Base-by-base conservation (phyloP, 805 yeast genomes). In the Candida rishiriensis region DNA sequence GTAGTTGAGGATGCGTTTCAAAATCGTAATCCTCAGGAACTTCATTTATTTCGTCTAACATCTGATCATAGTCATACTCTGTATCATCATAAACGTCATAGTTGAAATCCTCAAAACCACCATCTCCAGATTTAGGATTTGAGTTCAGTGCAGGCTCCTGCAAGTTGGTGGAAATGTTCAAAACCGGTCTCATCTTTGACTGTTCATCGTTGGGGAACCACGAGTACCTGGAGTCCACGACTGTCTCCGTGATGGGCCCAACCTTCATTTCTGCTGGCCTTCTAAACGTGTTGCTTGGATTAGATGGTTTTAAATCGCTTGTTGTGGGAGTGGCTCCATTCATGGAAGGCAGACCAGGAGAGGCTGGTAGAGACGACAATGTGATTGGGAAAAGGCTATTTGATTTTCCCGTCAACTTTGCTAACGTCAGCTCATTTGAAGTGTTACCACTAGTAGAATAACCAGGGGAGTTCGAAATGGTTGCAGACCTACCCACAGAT, bases 21-120 rank as follows among this genome's bases (percentile, higher is more conserved):
- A 56, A 56, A 8, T 64, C 70, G 41, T 47, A 65, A 44, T 67
- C 72, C 41, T 64, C 70, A 1, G 71, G 70, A 4, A 67, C 44
- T 30, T 49, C 52, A 39, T 68, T 68, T 28, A 65, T 55, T 45
- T 68, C 71, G 46, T 66, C 71, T 13, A 68, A 43, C 44, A 63
- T 36, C 2, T 62, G 55, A 35, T 59, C 64, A 37, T 55, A 39
- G 16, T 46, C 48, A 31, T 51, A 42, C 14, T 43, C 46, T 16
- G 43, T 40, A 16, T 40, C 31, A 12, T 30, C 33, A 9, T 30
- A 36, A 16, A 38, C 35, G 12, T 39, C 16, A 36, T 40, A 10
- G 14, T 38, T 33, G n/a, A 29, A 12, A 10, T 28, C 29, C 7
- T 17, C 26, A 32, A 30, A 17, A 5, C 15, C 14, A 14, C 38